A percentile compares a stretch with the other conserved stretches of the same genome.
Conservation (phyloP, 1,139 yeast species). For the Suhomyces coccinellae region DNA sequence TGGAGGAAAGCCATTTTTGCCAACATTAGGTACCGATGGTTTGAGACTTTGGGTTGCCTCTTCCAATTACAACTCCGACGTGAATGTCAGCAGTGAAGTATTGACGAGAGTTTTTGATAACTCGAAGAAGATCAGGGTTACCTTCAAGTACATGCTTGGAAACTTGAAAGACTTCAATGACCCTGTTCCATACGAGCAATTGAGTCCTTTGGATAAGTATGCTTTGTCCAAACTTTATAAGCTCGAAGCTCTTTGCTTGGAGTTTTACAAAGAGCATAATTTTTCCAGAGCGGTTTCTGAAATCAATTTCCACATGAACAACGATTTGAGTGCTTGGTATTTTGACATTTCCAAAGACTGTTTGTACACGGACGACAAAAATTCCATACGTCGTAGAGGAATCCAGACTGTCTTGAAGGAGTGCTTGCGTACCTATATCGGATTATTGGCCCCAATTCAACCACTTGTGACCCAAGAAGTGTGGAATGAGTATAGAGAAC, state of each 20-base stretch:
- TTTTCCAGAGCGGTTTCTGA: constrained; percentile 67
- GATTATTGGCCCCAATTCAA: constrained; percentile 73
- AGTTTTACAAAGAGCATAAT: constrained; percentile 55
- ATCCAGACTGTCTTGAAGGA: constrained; percentile 72
- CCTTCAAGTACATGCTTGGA: constrained; percentile 80
- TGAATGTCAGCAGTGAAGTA: constrained; percentile 70
- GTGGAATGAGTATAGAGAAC: constrained; percentile 58
- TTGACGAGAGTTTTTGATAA: constrained; percentile 76
- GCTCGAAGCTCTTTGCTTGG: constrained; percentile 45
- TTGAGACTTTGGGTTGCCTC: constrained; percentile 89
- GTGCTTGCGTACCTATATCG: constrained; percentile 60
- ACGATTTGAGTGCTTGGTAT: constrained; percentile 76
- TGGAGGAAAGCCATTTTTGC: constrained; percentile 52
- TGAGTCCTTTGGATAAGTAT: constrained; percentile 63
- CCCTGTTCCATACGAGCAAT: constrained; percentile 32
- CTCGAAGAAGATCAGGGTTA: constrained; percentile 76
- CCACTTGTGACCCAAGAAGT: constrained; percentile 88
- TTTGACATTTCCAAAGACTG: constrained; percentile 86
- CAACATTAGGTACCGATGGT: constrained; percentile 89
- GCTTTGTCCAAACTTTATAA: constrained; percentile 55
- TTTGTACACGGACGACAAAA: constrained; percentile 64
- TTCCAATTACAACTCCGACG: constrained; percentile 80
- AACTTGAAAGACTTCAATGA: constrained; percentile 50
- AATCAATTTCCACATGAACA: constrained; percentile 71
- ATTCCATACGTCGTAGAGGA: constrained; percentile 55